Conservation (phyloP, 345 rosid species). For the Aquilaria sinensis region DNA sequence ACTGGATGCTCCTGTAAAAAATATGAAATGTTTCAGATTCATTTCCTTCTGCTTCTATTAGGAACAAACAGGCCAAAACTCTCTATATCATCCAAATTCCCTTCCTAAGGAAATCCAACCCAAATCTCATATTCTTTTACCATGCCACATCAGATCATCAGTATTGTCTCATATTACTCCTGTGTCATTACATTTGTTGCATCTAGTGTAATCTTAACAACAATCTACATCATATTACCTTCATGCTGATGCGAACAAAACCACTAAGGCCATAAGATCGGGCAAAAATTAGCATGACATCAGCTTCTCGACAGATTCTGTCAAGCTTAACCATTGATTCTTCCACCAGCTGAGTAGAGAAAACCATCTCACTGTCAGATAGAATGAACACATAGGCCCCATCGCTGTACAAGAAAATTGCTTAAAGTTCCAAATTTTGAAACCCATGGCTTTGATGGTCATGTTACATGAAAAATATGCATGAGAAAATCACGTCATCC, state of each 20-base stretch:
- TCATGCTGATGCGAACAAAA: slow-evolving; percentile 76
- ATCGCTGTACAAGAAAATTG: background rate
- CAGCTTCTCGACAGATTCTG: slow-evolving; percentile 74
- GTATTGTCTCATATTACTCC: background rate
- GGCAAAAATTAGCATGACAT: slow-evolving; percentile 83
- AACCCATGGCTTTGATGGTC: background rate
- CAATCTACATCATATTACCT: slow-evolving; percentile 41
- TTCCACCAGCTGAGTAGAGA: slow-evolving; percentile 66
- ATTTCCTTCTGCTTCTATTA: no score
- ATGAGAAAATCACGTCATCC: no score
- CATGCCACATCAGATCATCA: background rate
- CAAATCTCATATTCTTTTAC: background rate
- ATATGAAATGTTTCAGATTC: background rate
- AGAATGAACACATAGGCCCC: slow-evolving; percentile 3
- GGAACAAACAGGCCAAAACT: background rate
- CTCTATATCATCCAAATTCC: background rate
- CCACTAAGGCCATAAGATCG: slow-evolving; percentile 97
- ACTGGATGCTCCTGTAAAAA: slow-evolving; percentile 75
- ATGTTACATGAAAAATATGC: no score
- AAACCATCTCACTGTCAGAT: slow-evolving; percentile 9
- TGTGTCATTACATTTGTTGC: no score
- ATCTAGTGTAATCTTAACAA: background rate
- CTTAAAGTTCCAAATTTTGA: slow-evolving; percentile 3
- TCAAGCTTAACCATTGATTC: slow-evolving; percentile 83
- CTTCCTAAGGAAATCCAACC: background rate